Percentiles rank a stretch among this genome's conserved stretches.
These are phyloP conservation scores for Ensete glaucum DNA, from an alignment of 176 grass and related monocot species.

Conservation along the genomic window DNA sequence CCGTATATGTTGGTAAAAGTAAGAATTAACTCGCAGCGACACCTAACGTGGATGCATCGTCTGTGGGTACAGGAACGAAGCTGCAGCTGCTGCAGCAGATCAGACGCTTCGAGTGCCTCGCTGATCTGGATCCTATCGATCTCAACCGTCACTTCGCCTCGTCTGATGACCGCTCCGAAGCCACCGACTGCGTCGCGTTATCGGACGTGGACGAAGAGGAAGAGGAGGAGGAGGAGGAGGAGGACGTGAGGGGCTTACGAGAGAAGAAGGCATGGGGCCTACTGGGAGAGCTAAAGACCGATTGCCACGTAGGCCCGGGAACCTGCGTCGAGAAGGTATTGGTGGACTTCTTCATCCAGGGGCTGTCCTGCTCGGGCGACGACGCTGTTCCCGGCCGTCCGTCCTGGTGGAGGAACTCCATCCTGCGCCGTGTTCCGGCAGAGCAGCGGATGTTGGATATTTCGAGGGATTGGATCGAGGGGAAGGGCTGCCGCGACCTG, in stretches of 20 bases:
- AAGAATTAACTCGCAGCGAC: too few species aligned
- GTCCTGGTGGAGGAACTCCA: not conserved
- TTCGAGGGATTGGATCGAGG: constrained; percentile 22
- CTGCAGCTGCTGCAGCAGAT: constrained; percentile 42
- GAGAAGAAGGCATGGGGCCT: constrained; percentile 20
- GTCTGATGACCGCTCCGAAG: not conserved
- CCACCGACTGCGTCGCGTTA: not conserved
- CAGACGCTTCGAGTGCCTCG: constrained; percentile 36
- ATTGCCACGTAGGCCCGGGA: not conserved
- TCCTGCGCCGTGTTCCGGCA: not conserved
- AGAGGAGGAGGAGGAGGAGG: too few species aligned
- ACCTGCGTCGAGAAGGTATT: constrained; percentile 35
- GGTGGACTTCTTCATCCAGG: constrained; percentile 57
- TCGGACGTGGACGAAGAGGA: not conserved
- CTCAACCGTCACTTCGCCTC: constrained; percentile 38
- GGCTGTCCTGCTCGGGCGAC: not conserved
- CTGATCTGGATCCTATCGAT: constrained; percentile 25
- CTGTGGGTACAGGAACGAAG: constrained; percentile 36
- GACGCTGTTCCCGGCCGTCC: not conserved
- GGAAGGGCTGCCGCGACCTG: not conserved
- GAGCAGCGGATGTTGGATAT: not conserved
- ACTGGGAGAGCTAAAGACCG: constrained; percentile 23
- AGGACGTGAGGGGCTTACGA: not conserved
- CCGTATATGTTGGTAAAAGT: not conserved
- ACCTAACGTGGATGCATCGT: not conserved